These are phyloP conservation scores for Melaleuca alternifolia DNA, from an alignment of 345 rosid genomes.

Conservation along the genomic window DNA sequence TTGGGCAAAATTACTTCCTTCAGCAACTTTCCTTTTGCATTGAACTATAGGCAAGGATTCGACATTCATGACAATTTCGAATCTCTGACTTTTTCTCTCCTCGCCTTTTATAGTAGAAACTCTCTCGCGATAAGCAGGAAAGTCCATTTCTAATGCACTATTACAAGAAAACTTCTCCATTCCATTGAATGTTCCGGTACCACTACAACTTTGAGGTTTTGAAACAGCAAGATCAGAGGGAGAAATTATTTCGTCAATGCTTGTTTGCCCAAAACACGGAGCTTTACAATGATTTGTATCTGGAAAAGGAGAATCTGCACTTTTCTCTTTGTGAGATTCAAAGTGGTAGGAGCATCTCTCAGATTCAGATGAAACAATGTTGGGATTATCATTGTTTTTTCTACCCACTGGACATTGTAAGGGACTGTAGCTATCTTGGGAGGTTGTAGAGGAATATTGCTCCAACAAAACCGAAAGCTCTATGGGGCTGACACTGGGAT, in stretches of 20 bases:
- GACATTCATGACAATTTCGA: background rate
- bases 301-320: background rate
- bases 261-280: conserved; percentile 1
- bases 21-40: conserved; percentile 2
- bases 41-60: background rate
- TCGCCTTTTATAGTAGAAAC: background rate
- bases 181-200: background rate
- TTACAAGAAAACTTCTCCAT: background rate
- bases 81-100: background rate
- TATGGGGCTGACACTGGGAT: background rate
- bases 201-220: background rate
- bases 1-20: conserved; percentile 6
- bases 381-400: background rate
- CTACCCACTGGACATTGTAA: background rate
- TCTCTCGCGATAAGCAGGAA: background rate
- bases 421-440: background rate
- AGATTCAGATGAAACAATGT: conserved; percentile 1
- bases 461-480: background rate
- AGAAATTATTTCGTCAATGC: background rate
- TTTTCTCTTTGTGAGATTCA: conserved; percentile 1
- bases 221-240: background rate
- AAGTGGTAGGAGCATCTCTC: background rate
- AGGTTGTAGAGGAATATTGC: background rate
- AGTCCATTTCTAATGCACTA: background rate
- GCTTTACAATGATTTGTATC: background rate